Conservation (phyloP, 225 moss, liverwort and hornwort genomes). For the Bryum argenteum region DNA sequence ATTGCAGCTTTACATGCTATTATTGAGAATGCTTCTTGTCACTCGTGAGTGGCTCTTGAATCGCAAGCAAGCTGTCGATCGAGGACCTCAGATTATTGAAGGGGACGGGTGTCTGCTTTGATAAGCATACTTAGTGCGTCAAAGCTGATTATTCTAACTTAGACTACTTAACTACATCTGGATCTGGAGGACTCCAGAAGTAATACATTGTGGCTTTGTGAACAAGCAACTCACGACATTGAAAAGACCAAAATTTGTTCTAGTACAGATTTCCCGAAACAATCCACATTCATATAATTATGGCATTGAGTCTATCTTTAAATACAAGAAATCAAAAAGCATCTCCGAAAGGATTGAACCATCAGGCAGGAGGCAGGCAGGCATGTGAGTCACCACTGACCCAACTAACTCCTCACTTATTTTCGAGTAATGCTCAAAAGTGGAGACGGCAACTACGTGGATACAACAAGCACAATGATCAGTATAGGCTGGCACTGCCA, state of each 20-base stretch:
- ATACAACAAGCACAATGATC: slow-evolving; percentile 16
- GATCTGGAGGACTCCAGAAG: too few species aligned
- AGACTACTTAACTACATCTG: too few species aligned
- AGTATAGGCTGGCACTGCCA: not conserved
- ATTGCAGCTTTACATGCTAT: slow-evolving; percentile 27
- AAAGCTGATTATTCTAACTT: too few species aligned
- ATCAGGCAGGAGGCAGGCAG: not conserved
- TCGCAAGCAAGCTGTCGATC: not conserved
- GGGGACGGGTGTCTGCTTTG: slow-evolving; percentile 6
- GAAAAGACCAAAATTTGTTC: too few species aligned
- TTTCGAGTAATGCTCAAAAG: slow-evolving; percentile 19
- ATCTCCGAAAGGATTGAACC: slow-evolving; percentile 2
- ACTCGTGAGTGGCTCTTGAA: not conserved
- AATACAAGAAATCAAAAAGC: too few species aligned
- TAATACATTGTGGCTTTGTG: too few species aligned
- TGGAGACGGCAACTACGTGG: not conserved
- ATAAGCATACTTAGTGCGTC: too few species aligned
- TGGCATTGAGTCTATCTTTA: too few species aligned
- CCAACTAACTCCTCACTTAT: slow-evolving; percentile 17
- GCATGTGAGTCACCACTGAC: slow-evolving; percentile 2
- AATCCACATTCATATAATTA: too few species aligned
- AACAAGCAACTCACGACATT: too few species aligned
- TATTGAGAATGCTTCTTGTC: slow-evolving; percentile 19
- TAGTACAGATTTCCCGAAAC: too few species aligned
- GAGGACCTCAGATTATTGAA: not conserved